Evolutionary conservation across 768 basidiomycete genomes (phyloP), one percentile per base, ranked within the genome.

Genomic region (Strobilomyces echinocephalus): DNA sequence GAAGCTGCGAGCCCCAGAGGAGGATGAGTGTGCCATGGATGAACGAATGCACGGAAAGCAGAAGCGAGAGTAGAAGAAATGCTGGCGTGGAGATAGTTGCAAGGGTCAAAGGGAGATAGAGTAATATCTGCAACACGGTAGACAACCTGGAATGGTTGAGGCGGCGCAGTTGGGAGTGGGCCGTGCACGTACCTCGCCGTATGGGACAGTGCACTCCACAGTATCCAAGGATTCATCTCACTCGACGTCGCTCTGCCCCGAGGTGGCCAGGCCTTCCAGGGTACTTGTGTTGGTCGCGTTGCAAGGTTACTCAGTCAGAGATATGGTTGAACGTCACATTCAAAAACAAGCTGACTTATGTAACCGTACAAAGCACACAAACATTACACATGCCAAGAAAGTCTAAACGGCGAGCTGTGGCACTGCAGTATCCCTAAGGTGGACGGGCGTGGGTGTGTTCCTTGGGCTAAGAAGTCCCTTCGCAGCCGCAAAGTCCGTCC

Each of bases 71-170:
- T 26, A 90, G 74, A 39, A 93, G 81, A 63, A 93, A 93, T 0
- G 90, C 90, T 30, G 82, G 74, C 24, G 79, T 83, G 30, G 88
- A 90, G 50, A 93, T 79, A 12, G 91, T 91, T 44, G 87, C 87
- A 54, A 93, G 77, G 16, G 90, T 93, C 55, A 93, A 75, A 1
- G 91, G 91, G 46, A 93, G 80, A 69, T 86, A 93, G 30, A 92
- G 78, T 45, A 93, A 74, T 59, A 93, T 89, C 66, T 92, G 90
- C 33, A 87, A 63, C 54, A 81, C 87, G 40, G 88, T 91, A 10
- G 84, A 85, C 51, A 90, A 72, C 63, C 89, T 88, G 66, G 30
- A 49, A 10, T 55, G 45, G 18, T 49, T 62, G 8, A 52, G 52
- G 43, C 46, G 12, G 45, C 26, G 33, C 16, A 41, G 30, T 6